Conservation (phyloP, 1,139 yeast species). For the Kodamaea sp. region DNA sequence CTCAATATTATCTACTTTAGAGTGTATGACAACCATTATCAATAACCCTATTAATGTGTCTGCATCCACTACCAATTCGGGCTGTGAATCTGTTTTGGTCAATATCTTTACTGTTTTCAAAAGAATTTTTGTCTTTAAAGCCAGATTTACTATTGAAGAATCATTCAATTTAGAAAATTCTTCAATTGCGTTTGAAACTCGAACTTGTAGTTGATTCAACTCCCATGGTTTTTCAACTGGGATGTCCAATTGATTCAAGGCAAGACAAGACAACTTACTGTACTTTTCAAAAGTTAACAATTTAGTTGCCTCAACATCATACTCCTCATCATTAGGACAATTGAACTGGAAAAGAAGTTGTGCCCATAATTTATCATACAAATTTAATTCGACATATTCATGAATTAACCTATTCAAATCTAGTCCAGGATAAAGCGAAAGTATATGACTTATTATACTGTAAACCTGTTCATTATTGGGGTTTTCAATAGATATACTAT, state of each 20-base stretch:
- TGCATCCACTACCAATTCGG: constrained; percentile 56
- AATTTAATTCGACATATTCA: constrained; percentile 64
- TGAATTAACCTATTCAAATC: constrained; percentile 57
- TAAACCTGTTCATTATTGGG: constrained; percentile 37
- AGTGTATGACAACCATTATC: constrained; percentile 65
- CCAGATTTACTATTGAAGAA: constrained; percentile 45
- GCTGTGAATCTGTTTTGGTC: constrained; percentile 26
- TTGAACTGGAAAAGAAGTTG: constrained; percentile 41
- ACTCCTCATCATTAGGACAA: constrained; percentile 27
- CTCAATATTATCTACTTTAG: constrained; percentile 56
- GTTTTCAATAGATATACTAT: constrained; percentile 35
- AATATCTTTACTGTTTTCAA: constrained; percentile 52
- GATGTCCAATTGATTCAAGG: constrained; percentile 69
- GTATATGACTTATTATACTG: constrained; percentile 29
- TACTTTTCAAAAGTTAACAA: constrained; percentile 34
- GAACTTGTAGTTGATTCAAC: constrained; percentile 42
- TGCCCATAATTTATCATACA: constrained; percentile 65
- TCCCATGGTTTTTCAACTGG: constrained; percentile 44
- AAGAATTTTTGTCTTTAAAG: constrained; percentile 51
- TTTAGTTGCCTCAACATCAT: constrained; percentile 28
- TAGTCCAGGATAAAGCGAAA: constrained; percentile 39
- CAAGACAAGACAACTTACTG: constrained; percentile 46
- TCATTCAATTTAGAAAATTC: constrained; percentile 51
- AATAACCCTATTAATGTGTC: constrained; percentile 75
- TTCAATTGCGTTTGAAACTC: constrained; percentile 50